These are phyloP conservation scores for Rubia tinctorum DNA, from an alignment of 305 asterid genomes.

Conservation along the genomic window DNA sequence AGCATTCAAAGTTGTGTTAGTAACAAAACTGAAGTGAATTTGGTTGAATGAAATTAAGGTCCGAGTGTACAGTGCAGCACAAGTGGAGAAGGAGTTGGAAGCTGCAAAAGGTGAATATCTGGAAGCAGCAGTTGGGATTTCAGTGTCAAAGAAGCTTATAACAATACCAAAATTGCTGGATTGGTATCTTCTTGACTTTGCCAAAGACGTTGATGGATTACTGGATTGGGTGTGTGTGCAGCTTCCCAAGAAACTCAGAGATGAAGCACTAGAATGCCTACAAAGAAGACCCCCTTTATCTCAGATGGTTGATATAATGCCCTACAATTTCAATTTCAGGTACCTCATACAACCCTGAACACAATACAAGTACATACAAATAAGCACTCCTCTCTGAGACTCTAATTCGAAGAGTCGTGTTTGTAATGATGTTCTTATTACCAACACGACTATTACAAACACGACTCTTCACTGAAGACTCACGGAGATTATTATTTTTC, in stretches of 20 bases:
- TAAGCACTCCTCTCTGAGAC: not conserved
- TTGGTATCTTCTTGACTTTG: constrained; percentile 84
- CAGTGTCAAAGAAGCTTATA: constrained; percentile 42
- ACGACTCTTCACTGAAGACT: not conserved
- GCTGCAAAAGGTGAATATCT: constrained; percentile 65
- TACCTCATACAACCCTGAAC: constrained; percentile 49
- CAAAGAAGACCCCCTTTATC: constrained; percentile 41
- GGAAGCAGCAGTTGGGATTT: constrained; percentile 71
- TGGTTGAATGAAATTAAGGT: constrained; percentile 44
- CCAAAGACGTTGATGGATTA: constrained; percentile 68
- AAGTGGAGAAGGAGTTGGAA: constrained; percentile 64
- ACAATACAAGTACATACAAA: not conserved
- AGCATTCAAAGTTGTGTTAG: not conserved
- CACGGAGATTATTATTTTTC: no score
- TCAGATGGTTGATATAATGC: constrained; percentile 46
- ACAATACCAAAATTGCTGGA: constrained; percentile 72
- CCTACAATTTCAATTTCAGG: constrained; percentile 72
- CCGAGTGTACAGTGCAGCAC: constrained; percentile 54
- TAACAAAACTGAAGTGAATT: not conserved
- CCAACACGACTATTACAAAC: not conserved
- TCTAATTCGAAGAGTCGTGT: not conserved
- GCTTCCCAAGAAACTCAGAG: constrained; percentile 57
- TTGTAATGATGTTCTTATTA: not conserved
- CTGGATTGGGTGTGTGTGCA: constrained; percentile 84
- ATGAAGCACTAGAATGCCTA: constrained; percentile 45